Conservation (phyloP, 1,284 basidiomycete species). For the Schizophyllum commune region DNA sequence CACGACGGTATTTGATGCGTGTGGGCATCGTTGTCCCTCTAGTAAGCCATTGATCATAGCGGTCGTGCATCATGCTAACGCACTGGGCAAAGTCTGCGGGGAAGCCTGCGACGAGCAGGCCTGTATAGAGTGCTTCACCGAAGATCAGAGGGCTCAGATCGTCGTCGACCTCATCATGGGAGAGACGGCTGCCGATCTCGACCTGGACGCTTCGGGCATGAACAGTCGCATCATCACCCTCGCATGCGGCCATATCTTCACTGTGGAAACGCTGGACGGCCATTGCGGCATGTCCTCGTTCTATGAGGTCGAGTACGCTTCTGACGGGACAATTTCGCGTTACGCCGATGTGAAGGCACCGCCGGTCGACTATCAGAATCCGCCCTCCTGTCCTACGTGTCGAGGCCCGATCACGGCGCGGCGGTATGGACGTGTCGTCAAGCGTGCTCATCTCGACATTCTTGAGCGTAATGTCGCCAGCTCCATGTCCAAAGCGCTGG, state of each 20-base stretch:
- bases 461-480: constrained; percentile 54
- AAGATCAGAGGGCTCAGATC: constrained; percentile 24
- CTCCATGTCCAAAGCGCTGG: constrained; percentile 25
- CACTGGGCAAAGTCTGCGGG: constrained; percentile 46
- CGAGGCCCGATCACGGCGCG: constrained; percentile 41
- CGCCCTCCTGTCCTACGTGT: constrained; percentile 52
- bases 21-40: constrained; percentile 63
- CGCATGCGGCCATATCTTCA: constrained; percentile 60
- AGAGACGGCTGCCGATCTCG: constrained; percentile 42
- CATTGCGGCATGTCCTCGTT: constrained; percentile 44
- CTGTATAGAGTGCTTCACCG: constrained; percentile 44
- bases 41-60: constrained; percentile 28
- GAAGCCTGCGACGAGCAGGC: constrained; percentile 53
- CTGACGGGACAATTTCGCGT: constrained; percentile 29
- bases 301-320: constrained; percentile 29
- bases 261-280: constrained; percentile 65
- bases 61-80: constrained; percentile 5
- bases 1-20: constrained; percentile 29
- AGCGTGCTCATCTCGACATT: constrained; percentile 56
- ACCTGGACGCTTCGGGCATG: constrained; percentile 29
- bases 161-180: constrained; percentile 58
- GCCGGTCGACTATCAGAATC: constrained; percentile 10
- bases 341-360: background rate
- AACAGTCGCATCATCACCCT: constrained; percentile 56
- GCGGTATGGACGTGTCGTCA: constrained; percentile 54